Evolutionary conservation across 805 yeast genomes (phyloP), one percentile per base, ranked within the genome.

Genomic region (Grigorovia transvaalensis): DNA sequence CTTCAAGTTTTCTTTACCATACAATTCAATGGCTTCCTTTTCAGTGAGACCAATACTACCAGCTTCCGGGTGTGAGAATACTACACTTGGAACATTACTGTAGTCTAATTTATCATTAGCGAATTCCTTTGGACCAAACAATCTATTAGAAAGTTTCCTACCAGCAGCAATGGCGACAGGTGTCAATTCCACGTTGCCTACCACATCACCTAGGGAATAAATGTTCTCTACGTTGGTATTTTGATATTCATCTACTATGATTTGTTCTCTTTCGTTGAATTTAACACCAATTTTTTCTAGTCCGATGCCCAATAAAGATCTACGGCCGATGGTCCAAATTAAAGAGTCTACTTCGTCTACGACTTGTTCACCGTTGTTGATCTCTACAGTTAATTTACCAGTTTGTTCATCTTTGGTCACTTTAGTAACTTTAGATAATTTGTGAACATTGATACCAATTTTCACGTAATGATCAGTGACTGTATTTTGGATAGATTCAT

Each of bases 91-190:
- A 49, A 93, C 81, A 65, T 90, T 86, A 30, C 67, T 71, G 70
- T 84, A 93, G 67, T 89, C 96, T 68, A 87, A 88, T 66, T 90
- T 88, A 67, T 84, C 86, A 47, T 80, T 68, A 56, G 79, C 79
- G 73, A 77, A 88, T 52, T 71, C 67, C 56, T 77, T 80, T 51
- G 90, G 84, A 20, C 96, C 96, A 66, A 91, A 93, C 54, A 93
- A 72, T 67, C 99, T 80, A 74, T 91, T 90, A 30, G 97, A 80
- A 59, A 93, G 77, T 68, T 81, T 87, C 71, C 99, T 84, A 55
- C 99, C 99, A 9, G 99, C 90, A 41, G 99, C 97, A 72, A 93
- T 93, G 42, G 99, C 99, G 45, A 89, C 97, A 9, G 99, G 99
- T 2, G 99, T 93, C 62, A 93, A 78, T 74, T 93, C 98, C 46